phyloP scores from a whole-genome alignment of 164 flowering plant species.

The Aristolochia fimbriata region DNA sequence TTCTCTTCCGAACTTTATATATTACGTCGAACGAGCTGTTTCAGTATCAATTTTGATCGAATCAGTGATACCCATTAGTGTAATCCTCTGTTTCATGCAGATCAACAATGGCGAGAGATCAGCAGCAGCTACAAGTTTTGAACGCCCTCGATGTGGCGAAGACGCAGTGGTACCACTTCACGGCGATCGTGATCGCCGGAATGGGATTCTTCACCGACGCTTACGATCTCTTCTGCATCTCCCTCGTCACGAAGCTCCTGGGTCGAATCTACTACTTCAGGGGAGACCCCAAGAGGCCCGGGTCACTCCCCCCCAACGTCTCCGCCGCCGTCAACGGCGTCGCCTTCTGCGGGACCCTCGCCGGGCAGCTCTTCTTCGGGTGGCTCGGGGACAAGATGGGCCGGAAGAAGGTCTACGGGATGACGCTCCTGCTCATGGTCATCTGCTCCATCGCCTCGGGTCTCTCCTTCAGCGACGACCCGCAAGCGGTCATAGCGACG shows the following conservation, averaged over 20 bases:
- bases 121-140: constrained; percentile 4
- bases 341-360: constrained; percentile 28
- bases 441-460: constrained; percentile 27
- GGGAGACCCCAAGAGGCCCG: constrained; percentile 14
- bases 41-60: too few species aligned
- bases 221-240: constrained; percentile 10
- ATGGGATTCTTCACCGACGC: constrained; percentile 21
- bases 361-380: constrained; percentile 33
- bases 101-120: constrained; percentile 1
- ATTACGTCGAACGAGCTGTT: too few species aligned
- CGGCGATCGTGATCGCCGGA: constrained; percentile 16
- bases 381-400: constrained; percentile 36
- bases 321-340: constrained; percentile 33
- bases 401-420: constrained; percentile 25
- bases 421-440: constrained; percentile 28
- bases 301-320: constrained; percentile 28
- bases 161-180: constrained; percentile 19
- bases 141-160: constrained; percentile 13
- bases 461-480: constrained; percentile 19
- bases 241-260: constrained; percentile 8
- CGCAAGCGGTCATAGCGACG: constrained; percentile 5
- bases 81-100: too few species aligned
- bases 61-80: too few species aligned
- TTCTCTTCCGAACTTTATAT: too few species aligned
- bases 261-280: constrained; percentile 30